Evolutionary conservation across 768 basidiomycete species (phyloP).

Genomic region (Chiua virens): DNA sequence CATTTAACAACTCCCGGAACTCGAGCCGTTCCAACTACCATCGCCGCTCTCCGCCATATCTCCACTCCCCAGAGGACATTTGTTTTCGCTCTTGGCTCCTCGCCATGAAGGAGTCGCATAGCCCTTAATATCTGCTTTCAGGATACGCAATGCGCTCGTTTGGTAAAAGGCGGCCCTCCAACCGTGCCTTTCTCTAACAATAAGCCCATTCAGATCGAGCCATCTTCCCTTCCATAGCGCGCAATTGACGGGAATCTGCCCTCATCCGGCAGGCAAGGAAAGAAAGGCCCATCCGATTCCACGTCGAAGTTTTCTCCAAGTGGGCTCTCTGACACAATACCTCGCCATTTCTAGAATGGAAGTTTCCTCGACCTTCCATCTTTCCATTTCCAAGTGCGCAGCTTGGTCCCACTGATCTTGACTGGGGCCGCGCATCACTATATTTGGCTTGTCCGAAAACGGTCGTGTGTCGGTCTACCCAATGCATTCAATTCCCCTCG

Average conservation of each 20-base stretch:
- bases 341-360: slow-evolving; percentile 14
- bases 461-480: slow-evolving; percentile 3
- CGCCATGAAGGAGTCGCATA: not conserved
- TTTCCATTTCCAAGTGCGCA: slow-evolving; percentile 14
- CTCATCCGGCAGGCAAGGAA: not conserved
- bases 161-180: not conserved
- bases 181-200: not conserved
- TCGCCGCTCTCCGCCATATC: slow-evolving; percentile 8
- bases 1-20: slow-evolving; percentile 11
- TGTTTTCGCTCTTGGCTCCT: not conserved
- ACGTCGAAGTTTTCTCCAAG: not conserved
- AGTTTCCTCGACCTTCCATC: slow-evolving; percentile 10
- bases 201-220: slow-evolving; percentile 3
- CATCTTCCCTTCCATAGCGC: not conserved
- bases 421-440: not conserved
- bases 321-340: not conserved
- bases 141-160: not conserved
- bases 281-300: slow-evolving; percentile 9
- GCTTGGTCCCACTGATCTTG: slow-evolving; percentile 5
- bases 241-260: slow-evolving; percentile 7
- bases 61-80: not conserved
- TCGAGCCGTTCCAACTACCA: not conserved
- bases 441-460: slow-evolving; percentile 1
- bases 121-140: not conserved
- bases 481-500: not conserved